Percentiles rank a stretch among this genome's conserved stretches.
Conservation (phyloP, 1,284 basidiomycete species). For the Cryptococcus sp. region DNA sequence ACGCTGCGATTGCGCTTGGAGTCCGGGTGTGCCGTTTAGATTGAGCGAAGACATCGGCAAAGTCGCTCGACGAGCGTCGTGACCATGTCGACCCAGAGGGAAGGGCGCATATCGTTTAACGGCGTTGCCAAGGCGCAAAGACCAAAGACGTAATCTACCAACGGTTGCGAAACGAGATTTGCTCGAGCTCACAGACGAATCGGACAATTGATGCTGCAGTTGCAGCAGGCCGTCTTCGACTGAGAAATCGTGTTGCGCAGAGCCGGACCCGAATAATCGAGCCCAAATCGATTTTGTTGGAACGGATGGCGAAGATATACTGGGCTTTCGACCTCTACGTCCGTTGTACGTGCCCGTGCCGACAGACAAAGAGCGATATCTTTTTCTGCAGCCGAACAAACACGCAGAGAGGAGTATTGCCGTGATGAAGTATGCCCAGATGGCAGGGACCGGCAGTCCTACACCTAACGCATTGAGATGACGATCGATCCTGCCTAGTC, state of each 20-base stretch:
- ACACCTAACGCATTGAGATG: constrained; percentile 27
- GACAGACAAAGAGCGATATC: neutral
- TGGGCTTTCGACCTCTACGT: constrained; percentile 26
- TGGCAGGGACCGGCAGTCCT: constrained; percentile 20
- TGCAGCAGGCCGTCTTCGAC: constrained; percentile 24
- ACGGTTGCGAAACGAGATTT: constrained; percentile 5
- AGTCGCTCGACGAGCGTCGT: neutral
- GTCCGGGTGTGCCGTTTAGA: too few species aligned
- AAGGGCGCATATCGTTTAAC: constrained; percentile 16
- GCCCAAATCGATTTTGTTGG: neutral
- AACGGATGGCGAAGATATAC: constrained; percentile 17
- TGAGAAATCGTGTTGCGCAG: constrained; percentile 9
- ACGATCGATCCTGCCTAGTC: constrained; percentile 19
- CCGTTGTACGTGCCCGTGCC: constrained; percentile 4
- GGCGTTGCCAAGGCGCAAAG: constrained; percentile 16
- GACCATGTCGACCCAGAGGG: neutral
- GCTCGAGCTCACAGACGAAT: neutral
- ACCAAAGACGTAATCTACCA: constrained; percentile 28
- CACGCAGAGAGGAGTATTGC: constrained; percentile 28
- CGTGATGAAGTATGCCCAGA: constrained; percentile 43
- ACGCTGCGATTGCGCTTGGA: constrained; percentile 1
- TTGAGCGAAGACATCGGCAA: neutral
- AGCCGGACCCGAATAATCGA: neutral
- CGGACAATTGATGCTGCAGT: neutral
- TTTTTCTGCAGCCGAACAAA: constrained; percentile 23